phyloP scores from a whole-genome alignment of 768 basidiomycete genomes.

The Russula griseocarnosa region DNA sequence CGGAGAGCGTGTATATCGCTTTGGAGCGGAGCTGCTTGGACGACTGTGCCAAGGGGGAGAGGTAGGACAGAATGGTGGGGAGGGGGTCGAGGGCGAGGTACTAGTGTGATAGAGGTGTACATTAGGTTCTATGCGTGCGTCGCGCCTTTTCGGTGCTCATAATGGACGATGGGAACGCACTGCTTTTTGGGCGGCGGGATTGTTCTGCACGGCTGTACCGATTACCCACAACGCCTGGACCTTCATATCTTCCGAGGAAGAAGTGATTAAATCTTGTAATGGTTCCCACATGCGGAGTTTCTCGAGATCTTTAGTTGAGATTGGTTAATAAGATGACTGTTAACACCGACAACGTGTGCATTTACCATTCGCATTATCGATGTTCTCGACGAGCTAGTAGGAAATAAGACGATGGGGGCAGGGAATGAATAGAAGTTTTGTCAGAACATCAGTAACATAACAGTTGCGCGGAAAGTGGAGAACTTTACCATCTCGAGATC shows the following conservation, averaged over 20 bases:
- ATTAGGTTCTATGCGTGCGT: background rate
- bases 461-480: too few species aligned
- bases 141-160: background rate
- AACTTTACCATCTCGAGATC: constrained; percentile 77
- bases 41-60: constrained; percentile 51
- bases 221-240: constrained; percentile 77
- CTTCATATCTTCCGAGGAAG: constrained; percentile 58
- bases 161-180: constrained; percentile 41
- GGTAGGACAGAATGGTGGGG: constrained; percentile 55
- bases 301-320: constrained; percentile 53
- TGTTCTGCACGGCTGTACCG: constrained; percentile 88
- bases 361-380: constrained; percentile 86
- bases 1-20: constrained; percentile 77
- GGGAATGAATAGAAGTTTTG: background rate
- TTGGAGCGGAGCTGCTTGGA: constrained; percentile 58
- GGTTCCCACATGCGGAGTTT: constrained; percentile 78
- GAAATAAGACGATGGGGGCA: background rate
- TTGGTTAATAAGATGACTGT: constrained; percentile 3
- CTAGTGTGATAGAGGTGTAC: constrained; percentile 35
- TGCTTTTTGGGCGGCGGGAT: constrained; percentile 74
- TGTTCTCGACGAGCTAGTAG: constrained; percentile 71
- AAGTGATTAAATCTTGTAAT: constrained; percentile 57
- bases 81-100: constrained; percentile 66
- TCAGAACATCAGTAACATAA: background rate
- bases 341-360: background rate